A percentile compares a stretch with the other conserved stretches of the same genome.
Evolutionary conservation across 352 stramenopile genomes (phyloP).

Genomic region (Pythium coloratum): DNA sequence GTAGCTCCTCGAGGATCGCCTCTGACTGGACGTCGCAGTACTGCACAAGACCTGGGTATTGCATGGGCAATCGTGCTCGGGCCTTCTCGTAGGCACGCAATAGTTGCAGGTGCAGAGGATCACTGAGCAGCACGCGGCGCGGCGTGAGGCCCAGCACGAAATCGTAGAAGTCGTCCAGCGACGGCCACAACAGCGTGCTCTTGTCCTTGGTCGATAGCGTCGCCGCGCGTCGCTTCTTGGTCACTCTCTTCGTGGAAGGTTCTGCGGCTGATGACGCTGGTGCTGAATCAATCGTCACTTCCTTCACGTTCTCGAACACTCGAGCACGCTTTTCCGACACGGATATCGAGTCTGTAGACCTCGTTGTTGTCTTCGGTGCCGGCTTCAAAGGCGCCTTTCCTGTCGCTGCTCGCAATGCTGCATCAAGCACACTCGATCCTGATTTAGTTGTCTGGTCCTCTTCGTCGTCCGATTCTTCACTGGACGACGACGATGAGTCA

Average conservation of each 20-base stretch:
- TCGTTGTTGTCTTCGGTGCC: background rate
- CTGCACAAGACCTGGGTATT: slow-evolving; percentile 47
- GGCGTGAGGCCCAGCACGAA: slow-evolving; percentile 69
- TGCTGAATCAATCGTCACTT: background rate
- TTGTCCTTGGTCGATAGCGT: slow-evolving; percentile 31
- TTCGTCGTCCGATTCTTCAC: slow-evolving; percentile 28
- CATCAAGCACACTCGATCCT: slow-evolving; percentile 50
- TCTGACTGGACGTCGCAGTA: slow-evolving; percentile 63
- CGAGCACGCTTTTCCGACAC: slow-evolving; percentile 1
- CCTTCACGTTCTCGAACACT: background rate
- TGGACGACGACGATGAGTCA: slow-evolving; percentile 35
- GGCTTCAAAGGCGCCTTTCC: background rate
- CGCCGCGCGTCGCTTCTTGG: slow-evolving; percentile 11
- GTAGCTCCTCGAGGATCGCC: slow-evolving; percentile 69
- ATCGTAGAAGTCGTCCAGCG: slow-evolving; percentile 74
- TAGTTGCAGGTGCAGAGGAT: slow-evolving; percentile 33
- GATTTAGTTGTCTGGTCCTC: slow-evolving; percentile 25
- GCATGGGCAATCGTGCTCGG: slow-evolving; percentile 35
- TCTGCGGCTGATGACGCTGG: background rate
- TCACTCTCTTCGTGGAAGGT: background rate
- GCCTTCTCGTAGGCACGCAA: slow-evolving; percentile 22
- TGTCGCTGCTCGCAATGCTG: slow-evolving; percentile 40
- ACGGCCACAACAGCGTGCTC: slow-evolving; percentile 69
- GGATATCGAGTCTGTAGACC: background rate
- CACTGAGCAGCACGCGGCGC: slow-evolving; percentile 36